Base-by-base conservation (phyloP, 768 basidiomycete species). In the Tricholoma sp. region DNA sequence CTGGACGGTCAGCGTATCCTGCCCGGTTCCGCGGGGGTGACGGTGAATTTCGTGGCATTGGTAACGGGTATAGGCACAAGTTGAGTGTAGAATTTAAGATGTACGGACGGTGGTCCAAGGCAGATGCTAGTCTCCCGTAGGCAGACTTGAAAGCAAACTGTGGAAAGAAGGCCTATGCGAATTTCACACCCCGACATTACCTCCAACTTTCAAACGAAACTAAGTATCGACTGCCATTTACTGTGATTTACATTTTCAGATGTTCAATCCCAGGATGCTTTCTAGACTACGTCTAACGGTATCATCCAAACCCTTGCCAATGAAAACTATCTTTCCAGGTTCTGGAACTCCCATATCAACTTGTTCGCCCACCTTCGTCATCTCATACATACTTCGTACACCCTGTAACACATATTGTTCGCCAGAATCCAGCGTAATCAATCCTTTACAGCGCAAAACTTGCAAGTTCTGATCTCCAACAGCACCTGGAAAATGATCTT, bases 351-450 rank as follows among this genome's bases (percentile, higher is more conserved):
- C 84, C 24, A 83, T 53, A 7, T 68, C 72, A 55, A 67, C 68
- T 41, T 66, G 70, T n/a, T 63, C 64, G 53, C 74, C 74, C 39
- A 85, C 72, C 50, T 76, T 70, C 0, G 69, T 66, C 12, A 95
- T 80, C 63, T 99, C 96, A 66, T 95, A 99, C 69, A 98, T 79
- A 61, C 76, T 91, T 61, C 91, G 77, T 11, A 99, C 97, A 2
- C 95, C 97, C 66, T 99, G 97, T 45, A 99, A 72, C 53, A 98
- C 82, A 62, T 85, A 80, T 55, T 81, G 76, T 52, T 80, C 74
- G 2, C 88, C 88, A 0, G 72, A 69, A 2, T 76, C 68, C 9
- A 76, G 73, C 15, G 69, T 69, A 60, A 96, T 85, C 17, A 94
- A 76, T 7, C 95, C 96, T 68, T 99, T 98, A 64, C 92, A 91